Percentiles rank a stretch among this genome's conserved stretches.
These are phyloP conservation scores for Punctularia strigosozonata DNA, from an alignment of 768 basidiomycete species.

Conservation along the genomic window DNA sequence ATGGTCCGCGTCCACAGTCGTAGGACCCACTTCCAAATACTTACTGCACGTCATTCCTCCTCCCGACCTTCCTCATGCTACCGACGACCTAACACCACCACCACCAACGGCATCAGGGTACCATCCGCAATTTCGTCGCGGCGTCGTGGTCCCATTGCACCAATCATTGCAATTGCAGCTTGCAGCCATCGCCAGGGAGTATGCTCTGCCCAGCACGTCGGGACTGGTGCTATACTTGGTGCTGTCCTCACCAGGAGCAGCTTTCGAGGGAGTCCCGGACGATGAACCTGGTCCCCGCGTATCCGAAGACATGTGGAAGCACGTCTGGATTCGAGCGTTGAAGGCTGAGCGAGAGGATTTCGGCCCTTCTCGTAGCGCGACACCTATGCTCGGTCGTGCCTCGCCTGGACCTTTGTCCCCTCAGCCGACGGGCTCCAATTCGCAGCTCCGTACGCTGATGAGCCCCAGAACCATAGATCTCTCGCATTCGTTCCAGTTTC, in stretches of 20 bases:
- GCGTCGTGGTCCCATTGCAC: slow-evolving; percentile 79
- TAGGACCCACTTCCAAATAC: slow-evolving; percentile 47
- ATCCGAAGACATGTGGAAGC: slow-evolving; percentile 80
- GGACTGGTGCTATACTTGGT: slow-evolving; percentile 82
- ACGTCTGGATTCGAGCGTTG: slow-evolving; percentile 69
- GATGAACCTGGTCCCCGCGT: slow-evolving; percentile 68
- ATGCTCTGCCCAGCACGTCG: slow-evolving; percentile 76
- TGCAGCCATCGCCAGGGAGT: slow-evolving; percentile 84
- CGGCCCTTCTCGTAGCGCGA: too few species aligned
- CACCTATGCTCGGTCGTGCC: slow-evolving; percentile 24
- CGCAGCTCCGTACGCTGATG: slow-evolving; percentile 34
- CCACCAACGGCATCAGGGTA: slow-evolving; percentile 59
- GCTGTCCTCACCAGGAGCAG: slow-evolving; percentile 15
- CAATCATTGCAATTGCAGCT: slow-evolving; percentile 77
- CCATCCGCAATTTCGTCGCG: slow-evolving; percentile 69
- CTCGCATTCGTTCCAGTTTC: slow-evolving; percentile 18
- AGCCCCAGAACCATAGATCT: slow-evolving; percentile 28
- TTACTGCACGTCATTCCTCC: slow-evolving; percentile 83
- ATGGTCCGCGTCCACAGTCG: slow-evolving; percentile 19
- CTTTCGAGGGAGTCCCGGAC: slow-evolving; percentile 19
- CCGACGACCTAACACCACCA: slow-evolving; percentile 36
- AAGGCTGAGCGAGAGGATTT: slow-evolving; percentile 45
- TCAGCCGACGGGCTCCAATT: slow-evolving; percentile 20
- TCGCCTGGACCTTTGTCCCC: slow-evolving; percentile 3
- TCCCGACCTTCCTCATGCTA: slow-evolving; percentile 47